phyloP scores from a whole-genome alignment of 306 rosid species.

The Fagus sylvatica region DNA sequence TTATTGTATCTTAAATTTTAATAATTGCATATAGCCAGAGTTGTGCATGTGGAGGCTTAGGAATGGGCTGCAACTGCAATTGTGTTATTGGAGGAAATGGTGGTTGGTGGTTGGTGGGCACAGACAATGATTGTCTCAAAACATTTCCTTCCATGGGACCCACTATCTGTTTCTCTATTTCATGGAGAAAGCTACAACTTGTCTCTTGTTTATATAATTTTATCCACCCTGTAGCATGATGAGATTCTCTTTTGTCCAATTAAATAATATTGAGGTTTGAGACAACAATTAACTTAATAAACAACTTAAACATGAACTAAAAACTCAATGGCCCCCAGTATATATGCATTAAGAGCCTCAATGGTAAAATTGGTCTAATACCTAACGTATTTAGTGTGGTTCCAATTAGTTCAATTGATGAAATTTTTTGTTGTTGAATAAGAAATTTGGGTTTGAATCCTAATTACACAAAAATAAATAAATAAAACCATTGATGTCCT shows the following conservation, averaged over 20 bases:
- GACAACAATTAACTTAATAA: constrained; percentile 15
- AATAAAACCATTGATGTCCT: no score
- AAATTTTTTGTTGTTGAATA: no score
- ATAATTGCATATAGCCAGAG: constrained; percentile 51
- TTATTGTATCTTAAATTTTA: not conserved
- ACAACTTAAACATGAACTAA: not conserved
- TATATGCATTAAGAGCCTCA: not conserved
- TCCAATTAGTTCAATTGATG: no score
- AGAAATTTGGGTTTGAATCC: no score
- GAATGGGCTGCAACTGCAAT: constrained; percentile 36
- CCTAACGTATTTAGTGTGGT: no score
- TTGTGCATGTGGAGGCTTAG: constrained; percentile 60
- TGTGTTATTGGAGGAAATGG: constrained; percentile 47
- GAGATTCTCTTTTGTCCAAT: constrained; percentile 32
- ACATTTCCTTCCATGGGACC: constrained; percentile 41
- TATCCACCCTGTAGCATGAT: constrained; percentile 32
- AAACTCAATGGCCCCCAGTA: not conserved
- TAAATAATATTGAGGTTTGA: constrained; percentile 4
- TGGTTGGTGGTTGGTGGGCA: constrained; percentile 45
- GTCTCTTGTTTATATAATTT: constrained; percentile 31
- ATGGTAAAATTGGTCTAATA: not conserved
- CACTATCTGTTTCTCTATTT: constrained; percentile 15
- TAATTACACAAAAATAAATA: no score
- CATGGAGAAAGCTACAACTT: constrained; percentile 46
- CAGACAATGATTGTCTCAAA: constrained; percentile 52